A percentile compares a stretch with the other conserved stretches of the same genome.
phyloP scores from a whole-genome alignment of 202 grass and related monocot species.

The Setaria viridis region DNA sequence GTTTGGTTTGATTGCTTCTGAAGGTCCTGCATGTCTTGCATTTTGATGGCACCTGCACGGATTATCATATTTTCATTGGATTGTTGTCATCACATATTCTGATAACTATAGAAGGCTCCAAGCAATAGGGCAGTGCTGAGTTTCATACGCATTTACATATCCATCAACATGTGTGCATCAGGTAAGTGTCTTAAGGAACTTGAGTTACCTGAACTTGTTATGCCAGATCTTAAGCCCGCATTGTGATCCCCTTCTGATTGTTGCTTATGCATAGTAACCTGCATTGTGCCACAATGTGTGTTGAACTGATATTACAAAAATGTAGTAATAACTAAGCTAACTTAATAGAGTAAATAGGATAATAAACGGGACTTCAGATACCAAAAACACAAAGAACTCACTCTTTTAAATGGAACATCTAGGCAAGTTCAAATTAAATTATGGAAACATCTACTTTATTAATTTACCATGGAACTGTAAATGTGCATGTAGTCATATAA shows the following conservation, averaged over 20 bases:
- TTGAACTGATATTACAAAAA: slow-evolving; percentile 21
- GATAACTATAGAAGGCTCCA: slow-evolving; percentile 51
- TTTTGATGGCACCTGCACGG: slow-evolving; percentile 40
- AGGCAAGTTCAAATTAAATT: background rate
- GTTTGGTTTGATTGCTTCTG: slow-evolving; percentile 49
- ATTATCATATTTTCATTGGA: slow-evolving; percentile 41
- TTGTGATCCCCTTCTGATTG: slow-evolving; percentile 41
- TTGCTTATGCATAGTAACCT: slow-evolving; percentile 49
- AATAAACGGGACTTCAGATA: background rate
- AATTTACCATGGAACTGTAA: background rate
- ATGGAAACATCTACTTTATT: background rate
- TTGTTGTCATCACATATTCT: slow-evolving; percentile 50
- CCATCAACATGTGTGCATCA: slow-evolving; percentile 25
- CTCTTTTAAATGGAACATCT: background rate
- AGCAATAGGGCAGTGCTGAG: slow-evolving; percentile 40
- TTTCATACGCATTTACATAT: slow-evolving; percentile 30
- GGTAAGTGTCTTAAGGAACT: slow-evolving; percentile 1
- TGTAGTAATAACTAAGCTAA: background rate
- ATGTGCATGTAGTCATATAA: background rate
- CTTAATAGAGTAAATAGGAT: slow-evolving; percentile 29
- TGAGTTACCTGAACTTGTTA: slow-evolving; percentile 48
- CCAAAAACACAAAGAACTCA: slow-evolving; percentile 34
- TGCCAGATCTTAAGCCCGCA: slow-evolving; percentile 24
- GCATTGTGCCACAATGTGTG: slow-evolving; percentile 15
- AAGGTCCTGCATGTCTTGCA: slow-evolving; percentile 45